phyloP scores from a whole-genome alignment of 371 early-diverging fungal species.

The Nosema muscidifuracis region DNA sequence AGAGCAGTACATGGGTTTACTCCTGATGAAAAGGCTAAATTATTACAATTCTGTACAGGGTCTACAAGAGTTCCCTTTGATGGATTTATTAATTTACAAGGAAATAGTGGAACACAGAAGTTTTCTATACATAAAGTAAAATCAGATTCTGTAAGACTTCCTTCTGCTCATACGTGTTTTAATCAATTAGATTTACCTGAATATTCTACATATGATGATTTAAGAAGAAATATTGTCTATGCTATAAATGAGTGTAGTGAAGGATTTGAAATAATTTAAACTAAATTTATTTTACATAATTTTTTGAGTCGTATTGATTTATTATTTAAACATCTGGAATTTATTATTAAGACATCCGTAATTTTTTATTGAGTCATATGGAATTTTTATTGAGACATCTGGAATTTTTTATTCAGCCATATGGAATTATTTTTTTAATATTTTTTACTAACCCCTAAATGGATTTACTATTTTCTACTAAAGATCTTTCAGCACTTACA shows the following conservation, averaged over 20 bases:
- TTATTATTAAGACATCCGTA: too few relatives aligned
- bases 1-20: slow-evolving; percentile 87
- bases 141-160: slow-evolving; percentile 71
- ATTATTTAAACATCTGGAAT: too few relatives aligned
- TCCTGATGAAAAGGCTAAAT: slow-evolving; percentile 86
- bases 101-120: slow-evolving; percentile 81
- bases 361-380: too few relatives aligned
- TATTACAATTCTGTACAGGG: slow-evolving; percentile 93
- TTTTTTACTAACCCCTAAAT: not conserved
- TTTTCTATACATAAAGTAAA: slow-evolving; percentile 90
- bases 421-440: not conserved
- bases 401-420: too few relatives aligned
- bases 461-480: slow-evolving; percentile 38
- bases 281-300: too few relatives aligned
- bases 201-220: slow-evolving; percentile 80
- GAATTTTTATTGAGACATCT: too few relatives aligned
- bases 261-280: slow-evolving; percentile 74
- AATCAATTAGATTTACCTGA: slow-evolving; percentile 92
- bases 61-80: slow-evolving; percentile 91
- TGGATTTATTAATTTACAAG: slow-evolving; percentile 84
- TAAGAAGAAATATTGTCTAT: slow-evolving; percentile 73
- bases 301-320: too few relatives aligned
- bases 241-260: slow-evolving; percentile 86
- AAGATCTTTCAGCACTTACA: slow-evolving; percentile 46
- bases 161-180: slow-evolving; percentile 79